Base-by-base conservation (phyloP, 1,284 basidiomycete genomes). In the Vanrija sp. region DNA sequence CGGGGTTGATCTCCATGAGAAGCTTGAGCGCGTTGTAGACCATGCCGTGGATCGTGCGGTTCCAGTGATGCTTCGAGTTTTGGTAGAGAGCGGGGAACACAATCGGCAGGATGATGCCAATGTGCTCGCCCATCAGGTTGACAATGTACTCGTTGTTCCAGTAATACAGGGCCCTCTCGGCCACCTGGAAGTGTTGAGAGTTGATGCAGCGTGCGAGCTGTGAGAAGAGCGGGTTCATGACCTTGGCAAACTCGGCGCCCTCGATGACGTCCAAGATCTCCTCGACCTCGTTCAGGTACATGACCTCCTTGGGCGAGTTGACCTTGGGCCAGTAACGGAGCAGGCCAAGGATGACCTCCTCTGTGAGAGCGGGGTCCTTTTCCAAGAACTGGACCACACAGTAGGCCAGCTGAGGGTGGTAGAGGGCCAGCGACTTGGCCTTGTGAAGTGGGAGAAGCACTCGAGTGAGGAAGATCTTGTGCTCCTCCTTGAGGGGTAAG, bases 81-180 rank as follows among this genome's bases (percentile, higher is more conserved):
- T 87, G 89, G 75, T 97, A 98, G 62, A 99, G 78, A 7, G 93
- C 88, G n/a, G 94, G 91, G 79, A 98, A 99, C 45, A 99, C 94
- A 67, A 99, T 90, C 2, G 96, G 96, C 42, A 99, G 80, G 59
- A 99, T 85, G 56, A 87, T 78, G 18, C 85, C 78, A 62, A 98
- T 83, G 72, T 98, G 98, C 71, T 98, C 93, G 74, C 92, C 92
- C 87, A 99, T 98, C 49, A 98, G 83, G 75, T 97, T 98, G 68
- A 99, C 91, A 63, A 98, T 94, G 77, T 98, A 99, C 78, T 98
- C 96, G 78, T 98, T 98, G 78, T 98, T 96, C 93, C 93, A 97
- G 75, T 95, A 96, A 66, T 95, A 82, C 55, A 96, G 77, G 5
- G 93, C 92, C 37, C 93, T 84, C 75, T 97, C 93, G 15, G 93